Evolutionary conservation across 228 moss, liverwort and hornwort genomes (phyloP).

Genomic region (Sphagnum magellanicum): DNA sequence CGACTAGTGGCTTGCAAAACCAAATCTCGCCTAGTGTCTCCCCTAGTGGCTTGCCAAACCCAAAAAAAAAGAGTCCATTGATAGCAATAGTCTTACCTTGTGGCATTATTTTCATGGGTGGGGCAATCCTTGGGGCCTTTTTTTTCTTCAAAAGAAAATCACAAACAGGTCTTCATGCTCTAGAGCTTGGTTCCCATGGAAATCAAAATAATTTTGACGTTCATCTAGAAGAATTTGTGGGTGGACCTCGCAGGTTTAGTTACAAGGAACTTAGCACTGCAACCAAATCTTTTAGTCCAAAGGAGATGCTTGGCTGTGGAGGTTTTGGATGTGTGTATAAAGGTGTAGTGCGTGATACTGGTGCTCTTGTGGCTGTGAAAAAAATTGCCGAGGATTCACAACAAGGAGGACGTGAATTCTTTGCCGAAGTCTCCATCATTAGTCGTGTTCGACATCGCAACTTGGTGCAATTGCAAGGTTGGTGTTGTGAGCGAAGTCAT

Average conservation of each 20-base stretch:
- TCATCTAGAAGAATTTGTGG: constrained; percentile 5
- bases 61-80: not conserved
- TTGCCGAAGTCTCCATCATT: constrained; percentile 12
- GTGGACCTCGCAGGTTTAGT: not conserved
- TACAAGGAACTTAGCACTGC: constrained; percentile 17
- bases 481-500: constrained; percentile 11
- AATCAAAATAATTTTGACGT: not conserved
- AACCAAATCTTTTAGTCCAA: constrained; percentile 11
- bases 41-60: not conserved
- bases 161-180: not conserved
- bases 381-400: constrained; percentile 5
- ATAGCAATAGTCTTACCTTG: not conserved
- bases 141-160: not conserved
- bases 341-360: constrained; percentile 3
- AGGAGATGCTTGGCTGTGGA: constrained; percentile 12
- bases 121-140: not conserved
- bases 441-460: constrained; percentile 13
- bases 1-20: constrained; percentile 9
- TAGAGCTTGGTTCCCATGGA: not conserved
- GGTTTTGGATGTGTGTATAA: constrained; percentile 17
- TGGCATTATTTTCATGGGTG: not conserved
- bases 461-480: constrained; percentile 15
- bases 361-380: constrained; percentile 18
- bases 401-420: constrained; percentile 9
- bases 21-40: no score